A percentile compares a stretch with the other conserved stretches of the same genome.
phyloP scores from a whole-genome alignment of 2,329 filamentous ascomycete genomes.

The Gnomoniopsis smithogilvyi region DNA sequence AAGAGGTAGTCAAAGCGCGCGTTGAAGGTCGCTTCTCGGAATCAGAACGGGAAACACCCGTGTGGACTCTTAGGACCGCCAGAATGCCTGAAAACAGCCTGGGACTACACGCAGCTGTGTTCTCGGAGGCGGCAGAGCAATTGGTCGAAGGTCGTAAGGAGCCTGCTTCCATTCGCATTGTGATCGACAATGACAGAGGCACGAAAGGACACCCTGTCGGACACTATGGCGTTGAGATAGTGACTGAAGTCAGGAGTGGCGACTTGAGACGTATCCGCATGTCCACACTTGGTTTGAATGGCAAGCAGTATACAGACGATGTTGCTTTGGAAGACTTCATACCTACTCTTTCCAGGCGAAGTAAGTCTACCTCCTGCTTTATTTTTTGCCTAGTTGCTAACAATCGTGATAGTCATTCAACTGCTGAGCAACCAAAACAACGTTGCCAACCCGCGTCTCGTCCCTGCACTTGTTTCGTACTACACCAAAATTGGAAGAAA shows the following conservation, averaged over 20 bases:
- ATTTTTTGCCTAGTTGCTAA: constrained; percentile 28
- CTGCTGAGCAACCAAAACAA: constrained; percentile 69
- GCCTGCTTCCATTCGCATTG: constrained; percentile 66
- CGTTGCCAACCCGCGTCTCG: constrained; percentile 60
- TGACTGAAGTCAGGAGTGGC: constrained; percentile 57
- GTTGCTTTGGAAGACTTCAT: constrained; percentile 71
- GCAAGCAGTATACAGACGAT: constrained; percentile 70
- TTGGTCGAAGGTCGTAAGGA: constrained; percentile 62
- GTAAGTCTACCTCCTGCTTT: constrained; percentile 42
- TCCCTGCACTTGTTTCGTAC: constrained; percentile 69
- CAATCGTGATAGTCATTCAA: constrained; percentile 57
- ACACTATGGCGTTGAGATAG: constrained; percentile 69
- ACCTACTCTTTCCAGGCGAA: constrained; percentile 68
- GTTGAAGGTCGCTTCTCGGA: constrained; percentile 84
- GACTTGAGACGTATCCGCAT: constrained; percentile 49
- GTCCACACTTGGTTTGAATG: constrained; percentile 61
- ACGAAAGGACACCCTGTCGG: constrained; percentile 64
- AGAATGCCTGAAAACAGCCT: constrained; percentile 59
- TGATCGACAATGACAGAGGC: constrained; percentile 68
- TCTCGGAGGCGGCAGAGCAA: constrained; percentile 64
- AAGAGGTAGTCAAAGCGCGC: constrained; percentile 83
- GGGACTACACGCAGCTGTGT: constrained; percentile 64
- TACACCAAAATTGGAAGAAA: constrained; percentile 75
- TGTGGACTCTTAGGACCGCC: constrained; percentile 75
- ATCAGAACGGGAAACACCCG: constrained; percentile 73